phyloP scores from a whole-genome alignment of 768 basidiomycete species.

The Agaricus sinodeliciosus region DNA sequence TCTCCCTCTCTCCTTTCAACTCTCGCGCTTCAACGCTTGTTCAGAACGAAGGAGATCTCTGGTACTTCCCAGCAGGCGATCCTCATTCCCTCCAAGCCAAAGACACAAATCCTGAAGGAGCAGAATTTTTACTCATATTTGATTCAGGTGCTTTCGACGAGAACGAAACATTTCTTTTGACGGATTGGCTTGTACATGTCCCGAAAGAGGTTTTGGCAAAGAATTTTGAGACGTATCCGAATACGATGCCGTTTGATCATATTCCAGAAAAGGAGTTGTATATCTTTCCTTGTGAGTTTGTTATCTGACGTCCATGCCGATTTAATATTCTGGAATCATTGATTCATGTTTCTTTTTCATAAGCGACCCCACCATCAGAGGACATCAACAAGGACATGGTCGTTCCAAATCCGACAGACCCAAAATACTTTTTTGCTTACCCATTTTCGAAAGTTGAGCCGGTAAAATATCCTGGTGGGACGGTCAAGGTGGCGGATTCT shows the following conservation, averaged over 20 bases:
- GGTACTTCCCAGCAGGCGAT: conserved; percentile 54
- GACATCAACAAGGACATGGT: conserved; percentile 36
- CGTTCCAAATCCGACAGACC: conserved; percentile 34
- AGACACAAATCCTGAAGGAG: conserved; percentile 36
- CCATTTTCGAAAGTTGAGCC: conserved; percentile 40
- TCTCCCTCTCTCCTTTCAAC: background rate
- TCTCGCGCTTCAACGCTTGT: no score
- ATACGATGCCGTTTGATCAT: conserved; percentile 40
- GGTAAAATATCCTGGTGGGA: conserved; percentile 43
- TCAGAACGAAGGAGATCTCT: conserved; percentile 33
- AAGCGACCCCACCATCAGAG: conserved; percentile 35
- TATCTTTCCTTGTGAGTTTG: conserved; percentile 33
- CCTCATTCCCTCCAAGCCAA: conserved; percentile 54
- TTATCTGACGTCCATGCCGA: background rate
- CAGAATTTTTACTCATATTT: conserved; percentile 47
- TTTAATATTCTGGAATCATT: no score
- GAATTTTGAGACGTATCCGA: conserved; percentile 46
- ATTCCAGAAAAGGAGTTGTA: conserved; percentile 50
- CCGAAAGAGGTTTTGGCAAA: conserved; percentile 53
- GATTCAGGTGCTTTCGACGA: conserved; percentile 43
- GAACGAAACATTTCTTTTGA: conserved; percentile 52
- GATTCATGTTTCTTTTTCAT: no score
- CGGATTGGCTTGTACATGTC: conserved; percentile 65
- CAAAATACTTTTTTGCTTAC: conserved; percentile 48
- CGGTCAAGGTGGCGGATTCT: conserved; percentile 55